Base-by-base conservation (phyloP, 208 protist species). In the Acanthamoeba polyphaga region DNA sequence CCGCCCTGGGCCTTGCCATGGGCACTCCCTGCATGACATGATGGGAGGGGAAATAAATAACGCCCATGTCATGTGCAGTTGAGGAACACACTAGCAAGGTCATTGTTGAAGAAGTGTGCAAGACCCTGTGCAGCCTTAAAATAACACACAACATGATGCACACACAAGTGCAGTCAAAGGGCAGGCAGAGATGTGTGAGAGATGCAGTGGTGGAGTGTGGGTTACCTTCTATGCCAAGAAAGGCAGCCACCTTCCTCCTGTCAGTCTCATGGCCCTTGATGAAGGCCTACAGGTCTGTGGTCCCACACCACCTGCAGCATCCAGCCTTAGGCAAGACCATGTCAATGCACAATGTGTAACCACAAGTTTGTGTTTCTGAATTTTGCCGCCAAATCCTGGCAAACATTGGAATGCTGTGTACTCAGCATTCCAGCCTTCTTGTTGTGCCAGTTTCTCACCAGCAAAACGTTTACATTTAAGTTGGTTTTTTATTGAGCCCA, bases 91-190 rank as follows among this genome's bases (percentile, higher is more conserved):
- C 78, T 51, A 19, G 78, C 4, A 24, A 95, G 82, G 38, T 95
- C 82, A 62, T 95, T 95, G 62, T 95, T 74, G n/a, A 95, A 95
- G 51, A 95, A 95, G 82, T 95, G 92, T 15, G 92, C 60, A 15
- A 95, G 58, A 7, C 92, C 92, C 66, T 43, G 64, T 95, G 92
- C 27, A 87, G 74, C 6, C 78, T 43, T 84, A n/a, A 15, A 9
- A 32, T 10, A 32, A 32, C 62, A 22, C 62, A 22, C 62, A 3
- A 70, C 15, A 70, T 6, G 22, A 78, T 12, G 12, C 70, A 78
- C 32, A 78, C 32, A 78, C 70, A 78, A 4, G 10, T 5, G 8
- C 38, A 10, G 19, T 38, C 38, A 38, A 38, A 38, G 38, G 38
- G 38, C 38, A 1, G 38, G 38, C 38, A n/a, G n/a, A n/a, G n/a